Evolutionary conservation across 139 green algal species (phyloP).

Genomic region (Nannochloris sp.): DNA sequence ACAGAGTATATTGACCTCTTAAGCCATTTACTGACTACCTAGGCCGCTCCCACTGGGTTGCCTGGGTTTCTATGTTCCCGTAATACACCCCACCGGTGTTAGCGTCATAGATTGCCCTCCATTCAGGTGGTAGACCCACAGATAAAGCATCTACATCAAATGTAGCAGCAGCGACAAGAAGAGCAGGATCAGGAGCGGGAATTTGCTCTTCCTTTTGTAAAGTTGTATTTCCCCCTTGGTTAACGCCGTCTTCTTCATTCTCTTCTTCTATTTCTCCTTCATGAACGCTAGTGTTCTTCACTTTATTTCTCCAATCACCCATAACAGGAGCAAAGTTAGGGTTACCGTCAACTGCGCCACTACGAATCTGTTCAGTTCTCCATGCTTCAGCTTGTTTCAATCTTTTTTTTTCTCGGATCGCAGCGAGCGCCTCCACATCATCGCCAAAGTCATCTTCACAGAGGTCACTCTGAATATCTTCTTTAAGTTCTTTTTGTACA

Average conservation of each 20-base stretch:
- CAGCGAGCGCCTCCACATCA: no score
- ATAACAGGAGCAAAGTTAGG: slow-evolving; percentile 4
- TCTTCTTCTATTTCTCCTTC: background rate
- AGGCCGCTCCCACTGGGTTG: no score
- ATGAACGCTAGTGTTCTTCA: background rate
- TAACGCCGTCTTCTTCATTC: background rate
- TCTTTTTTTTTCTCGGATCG: background rate
- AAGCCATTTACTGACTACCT: no score
- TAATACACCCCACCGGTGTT: slow-evolving; percentile 22
- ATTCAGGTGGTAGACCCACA: slow-evolving; percentile 5
- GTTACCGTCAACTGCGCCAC: slow-evolving; percentile 1
- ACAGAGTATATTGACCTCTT: no score
- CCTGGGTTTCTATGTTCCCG: slow-evolving; percentile 14
- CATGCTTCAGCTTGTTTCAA: slow-evolving; percentile 1
- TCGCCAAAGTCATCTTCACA: no score
- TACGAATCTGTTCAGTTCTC: slow-evolving; percentile 4
- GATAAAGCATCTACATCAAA: background rate
- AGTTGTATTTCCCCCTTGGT: no score
- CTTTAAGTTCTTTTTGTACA: no score
- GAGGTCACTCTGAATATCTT: no score
- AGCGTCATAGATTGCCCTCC: slow-evolving; percentile 17
- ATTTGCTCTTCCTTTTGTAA: no score
- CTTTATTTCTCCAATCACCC: slow-evolving; percentile 1
- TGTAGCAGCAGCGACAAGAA: background rate
- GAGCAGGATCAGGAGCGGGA: no score